A percentile compares a stretch with the other conserved stretches of the same genome.
phyloP scores from a whole-genome alignment of 2,329 filamentous ascomycete genomes.

The Beauveria caledonica region DNA sequence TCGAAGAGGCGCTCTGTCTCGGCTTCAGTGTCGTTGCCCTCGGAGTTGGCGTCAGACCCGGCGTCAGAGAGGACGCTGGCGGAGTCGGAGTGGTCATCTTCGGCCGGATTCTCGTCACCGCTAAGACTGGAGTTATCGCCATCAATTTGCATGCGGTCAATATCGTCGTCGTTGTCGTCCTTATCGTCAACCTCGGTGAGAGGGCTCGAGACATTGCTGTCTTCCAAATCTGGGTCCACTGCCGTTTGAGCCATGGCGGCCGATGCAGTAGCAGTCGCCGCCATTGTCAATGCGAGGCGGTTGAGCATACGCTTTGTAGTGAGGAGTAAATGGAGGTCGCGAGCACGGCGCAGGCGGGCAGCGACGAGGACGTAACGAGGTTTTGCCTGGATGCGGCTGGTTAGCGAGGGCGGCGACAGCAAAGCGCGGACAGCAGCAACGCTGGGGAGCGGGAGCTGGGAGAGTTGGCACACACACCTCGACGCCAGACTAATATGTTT shows the following conservation, averaged over 20 bases:
- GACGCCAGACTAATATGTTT: background rate
- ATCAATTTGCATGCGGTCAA: constrained; percentile 48
- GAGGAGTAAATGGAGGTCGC: constrained; percentile 17
- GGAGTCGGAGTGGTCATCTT: constrained; percentile 32
- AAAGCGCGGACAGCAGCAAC: constrained; percentile 3
- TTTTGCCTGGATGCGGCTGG: constrained; percentile 13
- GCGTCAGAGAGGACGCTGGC: constrained; percentile 50
- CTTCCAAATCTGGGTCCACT: constrained; percentile 41
- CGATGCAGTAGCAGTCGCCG: constrained; percentile 42
- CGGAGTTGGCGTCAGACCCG: constrained; percentile 31
- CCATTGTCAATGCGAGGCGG: constrained; percentile 31
- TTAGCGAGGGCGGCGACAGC: constrained; percentile 12
- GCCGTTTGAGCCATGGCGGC: constrained; percentile 38
- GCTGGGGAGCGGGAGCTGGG: constrained; percentile 7
- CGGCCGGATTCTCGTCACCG: constrained; percentile 19
- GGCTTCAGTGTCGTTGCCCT: constrained; percentile 66
- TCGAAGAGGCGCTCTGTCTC: constrained; percentile 90
- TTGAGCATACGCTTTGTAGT: constrained; percentile 1
- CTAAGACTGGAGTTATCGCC: constrained; percentile 23
- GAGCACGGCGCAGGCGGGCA: constrained; percentile 34
- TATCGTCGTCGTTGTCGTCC: constrained; percentile 60
- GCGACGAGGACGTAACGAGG: constrained; percentile 35
- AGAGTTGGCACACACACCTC: constrained; percentile 2
- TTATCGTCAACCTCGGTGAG: constrained; percentile 86
- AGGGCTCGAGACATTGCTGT: constrained; percentile 77